Conservation (phyloP, 2,329 filamentous ascomycete genomes). For the Bretziella fagacearum region DNA sequence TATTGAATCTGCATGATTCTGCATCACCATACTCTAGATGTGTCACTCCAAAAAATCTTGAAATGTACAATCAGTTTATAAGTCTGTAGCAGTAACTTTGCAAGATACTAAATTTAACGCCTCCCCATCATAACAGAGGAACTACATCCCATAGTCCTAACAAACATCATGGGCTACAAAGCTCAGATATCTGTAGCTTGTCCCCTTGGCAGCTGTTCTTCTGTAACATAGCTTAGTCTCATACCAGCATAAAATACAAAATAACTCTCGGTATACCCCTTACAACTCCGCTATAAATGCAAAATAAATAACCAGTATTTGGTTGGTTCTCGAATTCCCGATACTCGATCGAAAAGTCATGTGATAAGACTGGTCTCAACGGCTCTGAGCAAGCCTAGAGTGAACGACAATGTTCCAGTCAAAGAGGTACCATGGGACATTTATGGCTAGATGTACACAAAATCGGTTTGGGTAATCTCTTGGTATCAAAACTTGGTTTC, state of each 20-base stretch:
- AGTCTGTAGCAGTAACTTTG: neutral
- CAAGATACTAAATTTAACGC: neutral
- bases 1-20: no score
- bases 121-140: neutral
- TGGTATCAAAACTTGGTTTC: neutral
- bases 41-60: no score
- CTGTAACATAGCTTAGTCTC: neutral
- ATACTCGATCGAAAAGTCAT: no score
- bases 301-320: neutral
- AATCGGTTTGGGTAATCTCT: neutral
- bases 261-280: neutral
- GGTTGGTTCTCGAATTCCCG: no score
- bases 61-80: neutral
- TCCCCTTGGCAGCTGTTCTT: neutral
- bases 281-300: neutral
- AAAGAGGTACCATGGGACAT: no score
- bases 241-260: conserved; percentile 1
- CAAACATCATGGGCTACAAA: no score
- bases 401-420: no score
- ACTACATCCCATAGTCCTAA: neutral
- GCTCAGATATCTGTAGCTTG: neutral
- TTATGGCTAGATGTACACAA: neutral
- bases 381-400: no score
- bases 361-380: no score
- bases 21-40: no score